Conservation (phyloP, 768 basidiomycete species). For the Boletus pseudopeckii region DNA sequence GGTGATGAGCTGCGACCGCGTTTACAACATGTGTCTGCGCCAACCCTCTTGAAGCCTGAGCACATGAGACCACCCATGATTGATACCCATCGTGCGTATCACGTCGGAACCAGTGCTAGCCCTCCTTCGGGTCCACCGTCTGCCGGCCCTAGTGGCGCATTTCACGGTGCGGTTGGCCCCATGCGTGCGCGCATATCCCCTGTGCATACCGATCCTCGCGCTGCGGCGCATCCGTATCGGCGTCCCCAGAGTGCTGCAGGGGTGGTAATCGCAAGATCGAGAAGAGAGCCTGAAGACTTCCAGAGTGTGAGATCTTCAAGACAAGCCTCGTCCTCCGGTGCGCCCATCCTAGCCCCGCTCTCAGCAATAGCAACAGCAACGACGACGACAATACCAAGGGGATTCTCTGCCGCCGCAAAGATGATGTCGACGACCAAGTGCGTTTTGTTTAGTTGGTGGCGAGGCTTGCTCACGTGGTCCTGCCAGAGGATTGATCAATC, state of each 20-base stretch:
- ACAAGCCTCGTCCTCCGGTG: conserved; percentile 13
- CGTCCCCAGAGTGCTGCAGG: conserved; percentile 30
- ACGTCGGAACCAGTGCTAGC: conserved; percentile 27
- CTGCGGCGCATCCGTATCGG: conserved; percentile 27
- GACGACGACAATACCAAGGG: not conserved
- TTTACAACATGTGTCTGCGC: conserved; percentile 24
- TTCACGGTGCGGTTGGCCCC: conserved; percentile 22
- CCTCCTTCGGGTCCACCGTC: conserved; percentile 32
- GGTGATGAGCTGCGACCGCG: conserved; percentile 24
- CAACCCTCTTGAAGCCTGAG: conserved; percentile 20
- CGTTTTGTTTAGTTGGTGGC: conserved; percentile 4
- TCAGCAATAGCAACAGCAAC: not conserved
- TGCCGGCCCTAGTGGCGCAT: conserved; percentile 19
- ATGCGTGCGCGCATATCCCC: conserved; percentile 28
- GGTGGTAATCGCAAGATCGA: conserved; percentile 19
- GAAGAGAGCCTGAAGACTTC: conserved; percentile 29
- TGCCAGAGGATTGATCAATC: conserved; percentile 24
- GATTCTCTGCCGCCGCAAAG: conserved; percentile 1
- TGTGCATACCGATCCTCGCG: conserved; percentile 18
- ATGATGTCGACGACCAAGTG: conserved; percentile 20
- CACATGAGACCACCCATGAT: conserved; percentile 36
- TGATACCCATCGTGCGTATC: conserved; percentile 30
- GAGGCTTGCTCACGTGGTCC: conserved; percentile 11
- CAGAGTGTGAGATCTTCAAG: conserved; percentile 30
- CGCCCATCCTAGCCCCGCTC: conserved; percentile 7